Base-by-base conservation (phyloP, 2,329 filamentous ascomycete genomes). In the Aspergillus brasiliensis region DNA sequence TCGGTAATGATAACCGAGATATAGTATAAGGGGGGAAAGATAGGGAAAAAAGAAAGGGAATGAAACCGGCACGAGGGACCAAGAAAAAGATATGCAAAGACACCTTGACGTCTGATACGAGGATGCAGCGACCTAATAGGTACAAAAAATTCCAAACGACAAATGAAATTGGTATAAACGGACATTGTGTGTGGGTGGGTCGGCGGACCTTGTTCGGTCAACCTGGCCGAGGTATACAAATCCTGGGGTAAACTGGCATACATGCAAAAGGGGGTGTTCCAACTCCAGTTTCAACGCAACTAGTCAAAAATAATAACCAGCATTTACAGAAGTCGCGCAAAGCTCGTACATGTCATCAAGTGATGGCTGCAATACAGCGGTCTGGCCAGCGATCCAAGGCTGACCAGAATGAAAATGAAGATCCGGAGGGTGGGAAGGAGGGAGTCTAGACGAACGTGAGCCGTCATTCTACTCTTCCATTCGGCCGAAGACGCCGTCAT, bases 401-500 rank as follows among this genome's bases (percentile, higher is more conserved):
- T 34, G 27, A 46, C 47, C 40, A 37, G 56, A 57, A 49, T 23
- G 25, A 47, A 38, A 19, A 38, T 15, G 55, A 19, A 46, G 19
- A n/a, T 25, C 38, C 53, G 48, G n/a, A 49, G 31, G 38, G 52
- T 17, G 42, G 27, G 49, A 49, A n/a, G 55, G 27, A 42, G 23
- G n/a, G 25, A 25, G 25, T 17, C 25, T 28, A 42, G 28, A 38
- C 17, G 21, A 37, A 5, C 13, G 5, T 34, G 11, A 15, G 17
- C 25, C 28, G 37, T 79, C 31, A 11, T 15, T 15, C 76, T 83
- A 95, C 77, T 96, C 92, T 78, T 99, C 95, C 94, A 98, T 98
- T 67, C 87, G 87, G 59, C 93, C 93, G 81, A 99, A 99, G 70
- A 98, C 90, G 72, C 93, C 93, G 66, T 97, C 93, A 67, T 98